Evolutionary conservation across 176 grass and related monocot species (phyloP).

Genomic region (Urochloa ruziziensis): DNA sequence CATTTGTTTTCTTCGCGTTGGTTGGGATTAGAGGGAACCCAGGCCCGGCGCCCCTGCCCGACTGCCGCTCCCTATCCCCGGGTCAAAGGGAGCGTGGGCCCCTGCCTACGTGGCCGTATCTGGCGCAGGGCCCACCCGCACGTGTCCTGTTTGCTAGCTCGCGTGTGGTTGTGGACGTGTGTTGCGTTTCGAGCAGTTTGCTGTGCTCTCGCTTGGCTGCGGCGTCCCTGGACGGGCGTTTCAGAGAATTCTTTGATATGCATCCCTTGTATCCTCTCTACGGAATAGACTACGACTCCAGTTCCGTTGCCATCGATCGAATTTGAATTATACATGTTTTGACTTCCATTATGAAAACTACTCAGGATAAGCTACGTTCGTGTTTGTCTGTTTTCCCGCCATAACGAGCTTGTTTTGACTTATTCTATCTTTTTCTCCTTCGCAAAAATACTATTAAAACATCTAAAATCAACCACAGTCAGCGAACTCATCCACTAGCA

Average conservation of each 20-base stretch:
- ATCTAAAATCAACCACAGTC: too few relatives aligned
- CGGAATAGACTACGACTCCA: background rate
- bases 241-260: background rate
- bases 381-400: too few relatives aligned
- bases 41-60: slow-evolving; percentile 48
- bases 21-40: slow-evolving; percentile 71
- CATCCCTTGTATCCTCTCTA: background rate
- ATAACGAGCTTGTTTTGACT: too few relatives aligned
- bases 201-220: background rate
- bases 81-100: slow-evolving; percentile 60
- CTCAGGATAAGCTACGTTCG: background rate
- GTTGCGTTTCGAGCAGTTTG: background rate
- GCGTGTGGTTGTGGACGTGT: background rate
- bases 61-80: slow-evolving; percentile 32
- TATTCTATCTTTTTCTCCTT: too few relatives aligned
- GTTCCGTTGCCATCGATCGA: background rate
- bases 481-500: too few relatives aligned
- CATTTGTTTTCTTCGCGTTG: slow-evolving; percentile 29
- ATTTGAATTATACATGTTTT: background rate
- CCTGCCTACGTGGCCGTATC: slow-evolving; percentile 44
- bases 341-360: background rate
- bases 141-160: slow-evolving; percentile 20
- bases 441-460: too few relatives aligned
- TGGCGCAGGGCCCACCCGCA: slow-evolving; percentile 21
- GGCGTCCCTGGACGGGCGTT: background rate